phyloP scores from a whole-genome alignment of 2,329 filamentous ascomycete species.

The Volutella citrinella region DNA sequence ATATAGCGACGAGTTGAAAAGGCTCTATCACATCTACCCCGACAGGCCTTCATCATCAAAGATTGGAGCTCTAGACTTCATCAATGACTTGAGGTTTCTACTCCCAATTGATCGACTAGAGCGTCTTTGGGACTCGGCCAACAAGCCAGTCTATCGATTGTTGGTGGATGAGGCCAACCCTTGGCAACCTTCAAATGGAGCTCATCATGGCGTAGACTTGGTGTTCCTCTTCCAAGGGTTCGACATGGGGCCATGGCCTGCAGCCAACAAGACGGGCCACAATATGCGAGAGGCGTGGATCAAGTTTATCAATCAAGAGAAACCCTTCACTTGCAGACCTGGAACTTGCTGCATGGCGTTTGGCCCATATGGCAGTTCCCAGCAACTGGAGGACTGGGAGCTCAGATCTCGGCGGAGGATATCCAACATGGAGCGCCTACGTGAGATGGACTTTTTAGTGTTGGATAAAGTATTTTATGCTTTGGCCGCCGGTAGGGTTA shows the following conservation, averaged over 20 bases:
- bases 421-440: too few species aligned
- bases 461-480: too few species aligned
- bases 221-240: slow-evolving; percentile 41
- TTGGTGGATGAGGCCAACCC: slow-evolving; percentile 44
- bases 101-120: slow-evolving; percentile 21
- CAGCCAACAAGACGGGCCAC: slow-evolving; percentile 29
- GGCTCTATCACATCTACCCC: slow-evolving; percentile 38
- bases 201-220: slow-evolving; percentile 47
- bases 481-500: too few species aligned
- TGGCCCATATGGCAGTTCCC: slow-evolving; percentile 35
- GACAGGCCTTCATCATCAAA: slow-evolving; percentile 38
- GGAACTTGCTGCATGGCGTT: slow-evolving; percentile 22
- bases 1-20: slow-evolving; percentile 32
- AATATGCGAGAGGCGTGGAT: slow-evolving; percentile 41
- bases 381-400: slow-evolving; percentile 29
- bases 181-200: slow-evolving; percentile 42
- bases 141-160: slow-evolving; percentile 35
- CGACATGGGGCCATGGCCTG: slow-evolving; percentile 32
- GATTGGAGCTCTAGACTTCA: slow-evolving; percentile 37
- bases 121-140: slow-evolving; percentile 11
- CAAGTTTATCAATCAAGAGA: slow-evolving; percentile 31
- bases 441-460: too few species aligned
- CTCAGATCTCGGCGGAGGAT: slow-evolving; percentile 13
- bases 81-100: slow-evolving; percentile 31
- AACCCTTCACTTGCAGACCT: slow-evolving; percentile 40